Evolutionary conservation across 2,329 filamentous ascomycete species (phyloP).

Genomic region (Myriosclerotinia duriaeana): DNA sequence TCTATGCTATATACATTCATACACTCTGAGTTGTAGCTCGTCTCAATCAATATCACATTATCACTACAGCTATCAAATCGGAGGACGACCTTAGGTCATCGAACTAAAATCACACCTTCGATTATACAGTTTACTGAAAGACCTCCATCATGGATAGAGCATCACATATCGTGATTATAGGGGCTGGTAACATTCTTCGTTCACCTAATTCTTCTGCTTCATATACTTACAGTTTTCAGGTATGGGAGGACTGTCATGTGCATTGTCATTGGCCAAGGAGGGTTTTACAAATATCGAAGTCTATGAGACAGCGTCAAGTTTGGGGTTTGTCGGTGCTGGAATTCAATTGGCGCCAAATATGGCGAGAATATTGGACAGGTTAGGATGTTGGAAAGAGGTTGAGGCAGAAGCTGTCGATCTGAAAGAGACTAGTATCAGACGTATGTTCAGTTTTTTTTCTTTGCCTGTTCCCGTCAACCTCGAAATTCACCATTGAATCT

Average conservation of each 20-base stretch:
- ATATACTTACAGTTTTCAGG: slow-evolving; percentile 46
- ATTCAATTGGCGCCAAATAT: slow-evolving; percentile 85
- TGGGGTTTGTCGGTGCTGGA: slow-evolving; percentile 81
- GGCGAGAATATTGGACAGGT: slow-evolving; percentile 68
- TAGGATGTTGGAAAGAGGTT: slow-evolving; percentile 73
- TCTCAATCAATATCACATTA: background rate
- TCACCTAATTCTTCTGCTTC: too few relatives aligned
- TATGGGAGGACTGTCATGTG: slow-evolving; percentile 74
- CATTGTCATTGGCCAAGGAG: slow-evolving; percentile 71
- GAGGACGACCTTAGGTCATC: background rate
- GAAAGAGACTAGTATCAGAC: slow-evolving; percentile 68
- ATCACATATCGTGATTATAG: slow-evolving; percentile 46
- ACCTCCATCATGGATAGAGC: background rate
- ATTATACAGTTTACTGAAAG: background rate
- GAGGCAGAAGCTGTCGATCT: slow-evolving; percentile 69
- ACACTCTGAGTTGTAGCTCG: background rate
- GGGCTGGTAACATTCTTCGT: slow-evolving; percentile 47
- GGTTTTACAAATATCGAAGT: slow-evolving; percentile 73
- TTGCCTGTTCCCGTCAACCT: background rate
- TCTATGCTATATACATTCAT: background rate
- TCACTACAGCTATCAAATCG: background rate
- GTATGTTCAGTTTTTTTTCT: slow-evolving; percentile 43
- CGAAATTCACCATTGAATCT: background rate
- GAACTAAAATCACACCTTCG: background rate
- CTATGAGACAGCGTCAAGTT: slow-evolving; percentile 69